Evolutionary conservation across 1,284 basidiomycete species (phyloP), one percentile per base, ranked within the genome.

Genomic region (Papiliotrema terrestris): DNA sequence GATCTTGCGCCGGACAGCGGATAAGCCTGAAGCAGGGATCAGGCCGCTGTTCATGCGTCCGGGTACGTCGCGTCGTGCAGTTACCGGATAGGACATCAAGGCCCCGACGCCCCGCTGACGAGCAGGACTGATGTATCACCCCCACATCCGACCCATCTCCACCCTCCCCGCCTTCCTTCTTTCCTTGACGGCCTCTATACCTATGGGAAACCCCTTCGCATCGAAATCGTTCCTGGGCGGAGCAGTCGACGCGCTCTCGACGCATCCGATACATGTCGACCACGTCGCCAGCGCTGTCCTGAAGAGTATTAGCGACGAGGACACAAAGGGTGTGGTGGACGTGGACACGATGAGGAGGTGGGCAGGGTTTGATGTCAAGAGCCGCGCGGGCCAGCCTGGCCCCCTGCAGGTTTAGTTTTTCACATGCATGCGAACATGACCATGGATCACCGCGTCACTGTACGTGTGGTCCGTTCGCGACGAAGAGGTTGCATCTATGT

Each of bases 241-340:
- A 60, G 23, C 74, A 86, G 55, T 66, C 29, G 81, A 85, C 37
- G 85, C 89, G 1, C 78, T 97, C 32, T 85, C 83, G 13, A 87
- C 88, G 51, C 90, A 87, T 25, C 93, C 96, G 0, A 85, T 98
- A 46, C 95, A 98, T 70, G 91, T 97, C 25, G 95, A 98, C 67
- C 92, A 95, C 57, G 91, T 98, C 38, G 95, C 88, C 1, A 85
- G 87, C 65, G 91, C 93, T 0, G 83, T 92, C 1, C 41, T 75
- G 26, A 52, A 60, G 44, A 59, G 65, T 41, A 72, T 77, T 39
- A 69, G 69, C 23, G 64, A 75, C 49, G 74, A 75, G 46, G 76
- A 89, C 44, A 58, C 58, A 35, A 76, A 70, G 51, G 90, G 90
- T 41, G 83, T 87, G n/a, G 79, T 92, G 36, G 87, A 83, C 45